Conservation (phyloP, 768 basidiomycete species). For the Lactarius psammicola region DNA sequence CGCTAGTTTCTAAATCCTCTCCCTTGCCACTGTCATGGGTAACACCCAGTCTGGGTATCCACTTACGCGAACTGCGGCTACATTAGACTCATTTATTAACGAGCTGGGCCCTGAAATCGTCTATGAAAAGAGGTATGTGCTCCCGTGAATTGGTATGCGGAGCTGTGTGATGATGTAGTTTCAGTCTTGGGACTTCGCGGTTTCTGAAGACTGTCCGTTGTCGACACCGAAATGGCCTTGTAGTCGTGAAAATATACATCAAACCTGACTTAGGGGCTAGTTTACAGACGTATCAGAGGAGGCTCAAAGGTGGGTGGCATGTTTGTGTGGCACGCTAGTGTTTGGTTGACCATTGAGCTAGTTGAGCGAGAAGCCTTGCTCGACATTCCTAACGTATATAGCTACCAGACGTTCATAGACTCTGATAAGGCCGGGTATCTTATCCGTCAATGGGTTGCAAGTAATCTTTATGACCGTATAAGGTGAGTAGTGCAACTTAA, state of each 20-base stretch:
- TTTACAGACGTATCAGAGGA: constrained; percentile 66
- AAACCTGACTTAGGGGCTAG: constrained; percentile 88
- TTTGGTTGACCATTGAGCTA: constrained; percentile 35
- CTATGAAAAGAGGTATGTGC: constrained; percentile 84
- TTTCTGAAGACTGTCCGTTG: constrained; percentile 84
- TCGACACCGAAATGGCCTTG: constrained; percentile 74
- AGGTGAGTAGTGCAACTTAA: constrained; percentile 55
- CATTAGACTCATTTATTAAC: constrained; percentile 86
- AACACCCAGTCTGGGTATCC: constrained; percentile 72
- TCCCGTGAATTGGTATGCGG: constrained; percentile 8
- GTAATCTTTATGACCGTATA: constrained; percentile 94
- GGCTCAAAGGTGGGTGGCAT: constrained; percentile 64
- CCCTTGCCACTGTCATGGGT: constrained; percentile 53
- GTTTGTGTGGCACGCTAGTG: constrained; percentile 16
- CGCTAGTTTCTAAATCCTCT: background rate
- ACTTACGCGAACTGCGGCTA: constrained; percentile 69
- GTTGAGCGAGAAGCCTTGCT: constrained; percentile 81
- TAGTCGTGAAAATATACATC: constrained; percentile 93
- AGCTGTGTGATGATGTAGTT: background rate
- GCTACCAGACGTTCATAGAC: constrained; percentile 86
- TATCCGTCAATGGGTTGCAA: constrained; percentile 91
- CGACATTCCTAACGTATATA: constrained; percentile 86
- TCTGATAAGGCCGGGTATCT: constrained; percentile 96
- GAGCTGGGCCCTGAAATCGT: constrained; percentile 85
- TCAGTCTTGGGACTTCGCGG: constrained; percentile 66